Conservation (phyloP, 73 alveolate genomes). For the Tetrahymena malaccensis region DNA sequence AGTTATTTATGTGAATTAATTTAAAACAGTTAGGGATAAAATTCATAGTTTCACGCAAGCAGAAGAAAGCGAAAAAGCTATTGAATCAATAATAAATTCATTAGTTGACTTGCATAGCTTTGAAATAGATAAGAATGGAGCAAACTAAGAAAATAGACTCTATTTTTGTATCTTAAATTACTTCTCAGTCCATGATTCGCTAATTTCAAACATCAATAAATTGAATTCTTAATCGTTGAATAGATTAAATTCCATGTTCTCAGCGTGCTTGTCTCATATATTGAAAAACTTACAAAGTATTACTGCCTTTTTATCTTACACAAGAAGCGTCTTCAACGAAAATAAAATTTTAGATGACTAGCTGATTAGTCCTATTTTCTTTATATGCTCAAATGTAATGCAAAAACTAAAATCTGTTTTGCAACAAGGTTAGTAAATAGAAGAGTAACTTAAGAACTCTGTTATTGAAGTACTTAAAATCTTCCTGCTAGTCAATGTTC, state of each 20-base stretch:
- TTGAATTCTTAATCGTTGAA: not conserved
- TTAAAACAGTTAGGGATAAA: not conserved
- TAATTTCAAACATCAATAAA: not conserved
- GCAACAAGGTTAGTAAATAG: not conserved
- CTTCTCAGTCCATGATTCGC: not conserved
- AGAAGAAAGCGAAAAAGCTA: not conserved
- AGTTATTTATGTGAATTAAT: not conserved
- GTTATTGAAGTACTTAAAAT: not conserved
- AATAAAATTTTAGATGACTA: not conserved
- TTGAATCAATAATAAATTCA: not conserved
- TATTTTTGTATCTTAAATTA: not conserved
- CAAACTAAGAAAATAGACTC: not conserved
- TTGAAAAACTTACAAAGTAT: not conserved
- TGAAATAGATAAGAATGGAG: not conserved
- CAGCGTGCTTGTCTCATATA: not conserved
- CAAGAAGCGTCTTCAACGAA: not conserved
- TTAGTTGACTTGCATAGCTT: not conserved
- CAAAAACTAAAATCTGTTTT: not conserved
- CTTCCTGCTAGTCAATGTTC: not conserved
- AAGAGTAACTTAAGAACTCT: not conserved
- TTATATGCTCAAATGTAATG: not conserved
- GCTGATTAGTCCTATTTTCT: not conserved
- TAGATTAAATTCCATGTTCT: not conserved
- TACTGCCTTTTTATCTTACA: not conserved
- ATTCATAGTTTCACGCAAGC: not conserved